Base-by-base conservation (phyloP, 768 basidiomycete genomes). In the Boletus insuetus region DNA sequence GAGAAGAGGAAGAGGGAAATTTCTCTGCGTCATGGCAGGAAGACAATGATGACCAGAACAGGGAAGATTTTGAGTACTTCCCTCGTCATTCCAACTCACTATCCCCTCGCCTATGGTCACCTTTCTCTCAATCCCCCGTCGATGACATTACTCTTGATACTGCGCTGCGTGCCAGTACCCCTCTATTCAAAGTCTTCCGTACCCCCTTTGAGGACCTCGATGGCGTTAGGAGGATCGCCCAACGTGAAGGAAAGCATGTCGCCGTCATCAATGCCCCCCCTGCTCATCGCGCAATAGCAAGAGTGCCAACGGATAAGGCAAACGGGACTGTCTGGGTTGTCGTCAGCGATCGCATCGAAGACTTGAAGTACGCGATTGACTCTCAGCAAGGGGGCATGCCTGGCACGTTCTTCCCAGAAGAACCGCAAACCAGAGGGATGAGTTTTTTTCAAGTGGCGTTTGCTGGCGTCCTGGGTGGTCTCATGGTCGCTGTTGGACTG, bases 111-210 rank as follows among this genome's bases (percentile, higher is more conserved):
- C 44, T 26, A n/a, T 66, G 61, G 71, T 64, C 65, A 6, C 51
- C 71, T 13, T 56, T 62, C 56, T 68, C 69, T 46, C 64, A 68
- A 38, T 54, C 69, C 10, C 56, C 55, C 8, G 51, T 60, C 53
- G 59, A 59, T 31, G 69, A 71, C 11, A 42, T 62, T 39, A 67
- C 57, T 43, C 60, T 71, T 14, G 54, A 62, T 31, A 60, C 65
- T 31, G 68, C 56, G 10, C 58, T 71, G 20, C 65, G 61, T 32
- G 62, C 55, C 13, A 71, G 71, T 37, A 73, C 71, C 6, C 70
- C 70, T 31, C 46, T 73, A 13, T 73, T 71, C 56, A 70, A 69
- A 29, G 65, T 73, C 12, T 71, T 73, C 42, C 60, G 71, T 13
- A 71, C 69, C 4, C 69, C 71, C 19, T 49, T 59, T 12, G 56